A percentile compares a stretch with the other conserved stretches of the same genome.
Conservation (phyloP, 2,329 filamentous ascomycete species). For the Aspergillus fumigatiaffinis region DNA sequence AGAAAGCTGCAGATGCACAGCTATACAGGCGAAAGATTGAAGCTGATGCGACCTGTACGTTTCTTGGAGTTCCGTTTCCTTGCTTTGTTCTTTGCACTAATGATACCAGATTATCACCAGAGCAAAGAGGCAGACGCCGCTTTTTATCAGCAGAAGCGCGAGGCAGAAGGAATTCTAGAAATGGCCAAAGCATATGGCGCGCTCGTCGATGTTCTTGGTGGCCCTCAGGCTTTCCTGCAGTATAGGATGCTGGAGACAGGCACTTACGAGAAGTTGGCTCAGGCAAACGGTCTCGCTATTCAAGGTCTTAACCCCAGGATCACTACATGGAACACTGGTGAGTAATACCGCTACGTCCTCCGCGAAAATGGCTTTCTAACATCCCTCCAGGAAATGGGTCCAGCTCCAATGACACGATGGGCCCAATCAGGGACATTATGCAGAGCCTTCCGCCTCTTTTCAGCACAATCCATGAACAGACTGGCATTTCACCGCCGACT, state of each 20-base stretch:
- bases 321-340: conserved; percentile 80
- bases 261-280: conserved; percentile 71
- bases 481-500: conserved; percentile 72
- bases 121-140: conserved; percentile 36
- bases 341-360: conserved; percentile 1
- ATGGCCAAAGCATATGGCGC: conserved; percentile 78
- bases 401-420: conserved; percentile 51
- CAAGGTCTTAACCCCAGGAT: conserved; percentile 82
- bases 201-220: conserved; percentile 69
- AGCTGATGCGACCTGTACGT: conserved; percentile 35
- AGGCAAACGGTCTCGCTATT: conserved; percentile 72
- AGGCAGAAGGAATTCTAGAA: conserved; percentile 71
- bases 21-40: conserved; percentile 40
- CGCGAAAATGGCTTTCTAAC: conserved; percentile 3
- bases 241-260: conserved; percentile 86
- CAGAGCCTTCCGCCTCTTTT: conserved; percentile 80
- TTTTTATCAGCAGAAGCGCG: conserved; percentile 57
- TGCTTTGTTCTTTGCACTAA: no score
- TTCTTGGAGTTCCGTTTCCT: background rate
- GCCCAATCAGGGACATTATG: conserved; percentile 74
- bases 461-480: conserved; percentile 84
- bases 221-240: conserved; percentile 72
- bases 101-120: conserved; percentile 22
- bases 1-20: conserved; percentile 51
- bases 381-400: conserved; percentile 36